These are phyloP conservation scores for Nepenthes alata DNA, from an alignment of 179 eudicot species.

Conservation along the genomic window DNA sequence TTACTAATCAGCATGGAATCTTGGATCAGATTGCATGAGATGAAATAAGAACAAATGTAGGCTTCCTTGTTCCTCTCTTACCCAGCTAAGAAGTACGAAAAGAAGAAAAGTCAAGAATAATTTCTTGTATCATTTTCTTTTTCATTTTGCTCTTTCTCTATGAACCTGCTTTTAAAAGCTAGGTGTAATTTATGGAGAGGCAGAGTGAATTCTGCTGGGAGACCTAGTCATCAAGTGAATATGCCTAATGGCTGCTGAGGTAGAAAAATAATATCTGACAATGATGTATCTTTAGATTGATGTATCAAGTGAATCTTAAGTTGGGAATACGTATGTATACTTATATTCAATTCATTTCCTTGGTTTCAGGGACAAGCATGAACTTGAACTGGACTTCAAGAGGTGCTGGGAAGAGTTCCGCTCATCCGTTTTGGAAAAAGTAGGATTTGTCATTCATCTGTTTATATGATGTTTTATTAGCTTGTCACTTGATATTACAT, in stretches of 20 bases:
- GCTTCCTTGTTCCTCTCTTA: no score
- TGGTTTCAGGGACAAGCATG: slow-evolving; percentile 59
- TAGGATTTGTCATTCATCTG: slow-evolving; percentile 7
- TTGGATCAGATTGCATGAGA: no score
- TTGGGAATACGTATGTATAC: background rate
- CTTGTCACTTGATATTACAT: background rate
- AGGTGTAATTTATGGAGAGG: no score
- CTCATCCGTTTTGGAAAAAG: slow-evolving; percentile 91
- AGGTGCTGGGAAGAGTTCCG: slow-evolving; percentile 98
- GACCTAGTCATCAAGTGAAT: background rate
- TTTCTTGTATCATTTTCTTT: no score
- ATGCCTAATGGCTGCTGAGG: background rate
- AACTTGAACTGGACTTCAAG: slow-evolving; percentile 90
- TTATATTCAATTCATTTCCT: background rate
- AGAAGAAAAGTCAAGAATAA: no score
- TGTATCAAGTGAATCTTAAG: background rate
- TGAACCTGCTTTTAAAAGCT: no score
- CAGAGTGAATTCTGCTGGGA: background rate
- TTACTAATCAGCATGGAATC: no score
- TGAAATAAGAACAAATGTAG: no score
- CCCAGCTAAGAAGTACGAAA: no score
- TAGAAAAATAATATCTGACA: background rate
- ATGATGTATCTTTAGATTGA: background rate
- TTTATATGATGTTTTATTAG: slow-evolving; percentile 1
- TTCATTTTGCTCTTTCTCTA: no score